Evolutionary conservation across 164 flowering plant genomes (phyloP).

Genomic region (Chloranthus sessilifolius): DNA sequence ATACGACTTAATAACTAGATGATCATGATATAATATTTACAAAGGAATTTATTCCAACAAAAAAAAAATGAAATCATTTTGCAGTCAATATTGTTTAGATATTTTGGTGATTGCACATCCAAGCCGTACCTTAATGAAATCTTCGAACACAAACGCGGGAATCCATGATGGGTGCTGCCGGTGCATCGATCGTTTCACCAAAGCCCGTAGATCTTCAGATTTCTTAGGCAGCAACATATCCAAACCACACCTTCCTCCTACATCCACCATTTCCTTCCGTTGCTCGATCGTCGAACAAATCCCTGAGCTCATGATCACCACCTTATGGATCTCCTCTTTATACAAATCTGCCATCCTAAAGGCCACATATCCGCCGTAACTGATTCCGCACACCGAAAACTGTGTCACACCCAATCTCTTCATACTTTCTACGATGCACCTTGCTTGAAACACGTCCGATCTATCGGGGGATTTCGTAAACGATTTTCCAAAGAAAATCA

Average conservation of each 20-base stretch:
- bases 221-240: slow-evolving; percentile 35
- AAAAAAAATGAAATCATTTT: background rate
- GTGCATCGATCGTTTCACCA: slow-evolving; percentile 20
- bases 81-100: too few species aligned
- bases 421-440: slow-evolving; percentile 34
- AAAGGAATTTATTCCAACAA: too few species aligned
- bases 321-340: slow-evolving; percentile 30
- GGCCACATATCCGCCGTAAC: slow-evolving; percentile 36
- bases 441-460: slow-evolving; percentile 36
- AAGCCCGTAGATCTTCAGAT: slow-evolving; percentile 23
- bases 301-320: slow-evolving; percentile 44
- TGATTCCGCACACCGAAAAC: slow-evolving; percentile 20
- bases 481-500: slow-evolving; percentile 48
- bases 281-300: slow-evolving; percentile 28
- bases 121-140: slow-evolving; percentile 42
- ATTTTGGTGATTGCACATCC: too few species aligned
- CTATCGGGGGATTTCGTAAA: slow-evolving; percentile 21
- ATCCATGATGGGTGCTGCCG: slow-evolving; percentile 22
- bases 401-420: slow-evolving; percentile 30
- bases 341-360: slow-evolving; percentile 46
- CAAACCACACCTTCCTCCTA: slow-evolving; percentile 11
- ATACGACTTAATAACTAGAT: too few species aligned
- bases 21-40: too few species aligned
- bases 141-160: slow-evolving; percentile 32
- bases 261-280: slow-evolving; percentile 19